These are phyloP conservation scores for Phytophthora fragariaefolia DNA, from an alignment of 352 stramenopile species.

Conservation along the genomic window DNA sequence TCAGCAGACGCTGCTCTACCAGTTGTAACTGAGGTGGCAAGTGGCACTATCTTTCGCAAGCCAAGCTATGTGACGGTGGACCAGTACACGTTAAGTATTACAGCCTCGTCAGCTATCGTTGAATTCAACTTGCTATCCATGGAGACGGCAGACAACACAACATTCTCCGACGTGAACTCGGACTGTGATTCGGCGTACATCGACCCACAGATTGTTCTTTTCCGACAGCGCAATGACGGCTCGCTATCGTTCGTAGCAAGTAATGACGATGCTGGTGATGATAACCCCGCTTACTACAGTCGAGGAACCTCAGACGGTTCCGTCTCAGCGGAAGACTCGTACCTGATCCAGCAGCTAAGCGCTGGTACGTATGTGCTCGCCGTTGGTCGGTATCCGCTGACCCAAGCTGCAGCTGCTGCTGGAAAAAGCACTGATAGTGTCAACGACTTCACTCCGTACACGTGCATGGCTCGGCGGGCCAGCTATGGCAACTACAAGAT, in stretches of 20 bases:
- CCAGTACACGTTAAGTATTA: constrained; percentile 60
- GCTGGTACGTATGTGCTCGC: constrained; percentile 63
- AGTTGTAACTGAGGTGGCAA: constrained; percentile 53
- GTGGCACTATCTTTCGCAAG: constrained; percentile 64
- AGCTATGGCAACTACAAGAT: constrained; percentile 79
- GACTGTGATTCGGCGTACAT: constrained; percentile 82
- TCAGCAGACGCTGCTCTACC: constrained; percentile 23
- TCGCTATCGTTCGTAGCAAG: constrained; percentile 48
- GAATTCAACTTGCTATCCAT: constrained; percentile 76
- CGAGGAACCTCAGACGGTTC: constrained; percentile 54
- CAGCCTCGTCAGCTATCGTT: constrained; percentile 46
- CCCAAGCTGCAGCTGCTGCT: constrained; percentile 37
- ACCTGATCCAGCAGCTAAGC: constrained; percentile 55
- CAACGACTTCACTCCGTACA: constrained; percentile 62
- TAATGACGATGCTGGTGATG: constrained; percentile 74
- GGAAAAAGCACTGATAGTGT: constrained; percentile 46
- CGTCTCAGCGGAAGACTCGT: constrained; percentile 58
- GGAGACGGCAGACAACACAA: constrained; percentile 53
- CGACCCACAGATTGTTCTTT: constrained; percentile 68
- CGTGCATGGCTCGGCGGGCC: constrained; percentile 57
- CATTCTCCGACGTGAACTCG: constrained; percentile 59
- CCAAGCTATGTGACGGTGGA: constrained; percentile 61
- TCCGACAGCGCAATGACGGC: constrained; percentile 35
- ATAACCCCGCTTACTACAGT: constrained; percentile 50
- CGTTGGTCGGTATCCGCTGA: constrained; percentile 66